Conservation (phyloP, 805 yeast genomes). For the Metschnikowia dekortorum region DNA sequence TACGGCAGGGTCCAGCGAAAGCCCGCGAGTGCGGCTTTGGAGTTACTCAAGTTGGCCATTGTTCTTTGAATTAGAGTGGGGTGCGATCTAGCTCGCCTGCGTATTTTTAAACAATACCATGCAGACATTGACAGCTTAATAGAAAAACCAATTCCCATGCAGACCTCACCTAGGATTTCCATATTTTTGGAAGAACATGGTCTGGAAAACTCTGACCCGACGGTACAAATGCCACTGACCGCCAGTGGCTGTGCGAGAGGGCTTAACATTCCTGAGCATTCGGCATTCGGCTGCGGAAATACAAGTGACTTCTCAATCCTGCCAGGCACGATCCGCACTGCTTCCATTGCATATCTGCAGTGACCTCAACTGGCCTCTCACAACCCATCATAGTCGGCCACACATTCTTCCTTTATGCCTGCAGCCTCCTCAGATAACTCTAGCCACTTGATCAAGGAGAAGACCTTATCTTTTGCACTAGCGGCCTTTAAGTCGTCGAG, state of each 20-base stretch:
- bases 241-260: neutral
- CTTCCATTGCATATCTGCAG: neutral
- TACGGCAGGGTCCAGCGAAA: too few species aligned
- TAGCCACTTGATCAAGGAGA: slow-evolving; percentile 60
- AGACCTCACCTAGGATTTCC: too few species aligned
- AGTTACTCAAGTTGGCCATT: neutral
- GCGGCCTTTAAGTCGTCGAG: slow-evolving; percentile 24
- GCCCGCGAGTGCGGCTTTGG: neutral
- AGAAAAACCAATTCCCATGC: too few species aligned
- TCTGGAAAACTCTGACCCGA: too few species aligned
- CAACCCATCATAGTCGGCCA: slow-evolving; percentile 26
- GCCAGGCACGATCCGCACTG: neutral
- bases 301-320: neutral
- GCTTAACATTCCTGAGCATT: neutral
- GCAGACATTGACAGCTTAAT: too few species aligned
- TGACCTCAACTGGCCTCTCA: neutral
- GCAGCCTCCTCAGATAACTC: slow-evolving; percentile 56
- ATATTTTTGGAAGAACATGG: too few species aligned
- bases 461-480: slow-evolving; percentile 22
- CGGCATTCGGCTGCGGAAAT: neutral
- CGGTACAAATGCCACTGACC: too few species aligned
- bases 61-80: too few species aligned
- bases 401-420: slow-evolving; percentile 53
- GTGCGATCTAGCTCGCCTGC: too few species aligned
- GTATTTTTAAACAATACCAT: too few species aligned